These are phyloP conservation scores for Monilinia fructicola DNA, from an alignment of 2,329 filamentous ascomycete species.

Conservation along the genomic window DNA sequence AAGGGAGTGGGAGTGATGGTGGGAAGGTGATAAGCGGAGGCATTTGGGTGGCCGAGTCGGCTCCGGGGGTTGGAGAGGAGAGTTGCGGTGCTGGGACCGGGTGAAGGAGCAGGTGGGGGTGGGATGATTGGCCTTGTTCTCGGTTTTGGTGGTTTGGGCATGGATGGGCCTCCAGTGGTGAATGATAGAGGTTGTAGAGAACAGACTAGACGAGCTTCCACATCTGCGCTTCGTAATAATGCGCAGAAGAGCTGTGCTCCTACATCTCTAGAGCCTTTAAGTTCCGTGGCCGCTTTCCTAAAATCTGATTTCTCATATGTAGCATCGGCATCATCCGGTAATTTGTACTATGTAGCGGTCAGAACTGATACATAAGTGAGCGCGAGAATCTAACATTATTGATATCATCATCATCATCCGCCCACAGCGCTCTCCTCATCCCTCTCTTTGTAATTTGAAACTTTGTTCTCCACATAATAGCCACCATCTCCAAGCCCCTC, in stretches of 20 bases:
- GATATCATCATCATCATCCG: slow-evolving; percentile 62
- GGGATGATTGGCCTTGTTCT: slow-evolving; percentile 28
- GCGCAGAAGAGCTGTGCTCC: slow-evolving; percentile 91
- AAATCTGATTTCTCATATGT: slow-evolving; percentile 73
- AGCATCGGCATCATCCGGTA: slow-evolving; percentile 53
- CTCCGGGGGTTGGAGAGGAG: slow-evolving; percentile 33
- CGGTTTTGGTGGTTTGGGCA: slow-evolving; percentile 32
- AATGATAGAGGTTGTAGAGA: slow-evolving; percentile 74
- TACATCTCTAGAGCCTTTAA: slow-evolving; percentile 83
- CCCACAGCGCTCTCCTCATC: slow-evolving; percentile 71
- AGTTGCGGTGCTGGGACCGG: slow-evolving; percentile 24
- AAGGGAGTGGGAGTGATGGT: slow-evolving; percentile 52
- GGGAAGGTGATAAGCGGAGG: slow-evolving; percentile 51
- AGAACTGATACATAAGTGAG: background rate
- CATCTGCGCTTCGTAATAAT: slow-evolving; percentile 75
- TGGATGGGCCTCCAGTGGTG: slow-evolving; percentile 46
- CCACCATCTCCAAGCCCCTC: slow-evolving; percentile 70
- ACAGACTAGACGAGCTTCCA: slow-evolving; percentile 81
- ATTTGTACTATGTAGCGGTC: slow-evolving; percentile 35
- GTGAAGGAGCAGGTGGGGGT: slow-evolving; percentile 35
- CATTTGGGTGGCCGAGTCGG: slow-evolving; percentile 43
- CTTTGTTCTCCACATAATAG: slow-evolving; percentile 64
- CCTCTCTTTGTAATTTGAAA: slow-evolving; percentile 74
- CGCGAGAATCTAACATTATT: slow-evolving; percentile 50
- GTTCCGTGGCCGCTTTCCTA: slow-evolving; percentile 58